phyloP scores from a whole-genome alignment of 805 yeast species.

The Saccharomycopsis microspora region DNA sequence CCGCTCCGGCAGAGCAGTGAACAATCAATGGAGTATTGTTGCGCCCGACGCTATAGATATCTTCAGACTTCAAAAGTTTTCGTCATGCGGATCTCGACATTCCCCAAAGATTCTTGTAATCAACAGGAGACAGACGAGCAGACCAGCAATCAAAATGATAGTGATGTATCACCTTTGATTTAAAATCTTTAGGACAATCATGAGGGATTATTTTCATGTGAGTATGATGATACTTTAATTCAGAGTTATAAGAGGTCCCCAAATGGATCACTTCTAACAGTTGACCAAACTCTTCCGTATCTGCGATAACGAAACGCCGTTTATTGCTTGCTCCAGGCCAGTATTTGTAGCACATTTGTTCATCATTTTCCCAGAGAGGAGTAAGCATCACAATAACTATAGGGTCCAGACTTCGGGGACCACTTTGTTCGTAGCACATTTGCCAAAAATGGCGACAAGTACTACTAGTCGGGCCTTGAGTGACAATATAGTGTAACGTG shows the following conservation, averaged over 20 bases:
- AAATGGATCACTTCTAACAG: constrained; percentile 2
- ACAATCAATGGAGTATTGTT: constrained; percentile 41
- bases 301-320: constrained; percentile 12
- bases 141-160: constrained; percentile 73
- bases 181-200: not conserved
- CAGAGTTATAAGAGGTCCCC: not conserved
- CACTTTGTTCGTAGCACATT: constrained; percentile 52
- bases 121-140: constrained; percentile 60
- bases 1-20: constrained; percentile 97
- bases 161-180: constrained; percentile 35
- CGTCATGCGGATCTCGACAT: constrained; percentile 23
- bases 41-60: not conserved
- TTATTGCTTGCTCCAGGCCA: constrained; percentile 54
- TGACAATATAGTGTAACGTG: constrained; percentile 54
- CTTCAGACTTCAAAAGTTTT: not conserved
- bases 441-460: constrained; percentile 88
- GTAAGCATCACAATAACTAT: constrained; percentile 64
- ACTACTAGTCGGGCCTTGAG: constrained; percentile 68
- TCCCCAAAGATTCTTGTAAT: constrained; percentile 33
- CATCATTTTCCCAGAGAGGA: constrained; percentile 56
- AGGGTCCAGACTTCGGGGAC: constrained; percentile 33
- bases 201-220: constrained; percentile 7
- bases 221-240: constrained; percentile 1
- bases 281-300: not conserved
- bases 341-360: constrained; percentile 69